A percentile compares a stretch with the other conserved stretches of the same genome.
These are phyloP conservation scores for Rhododendron ferrugineum DNA, from an alignment of 148 eudicot genomes.

Conservation along the genomic window DNA sequence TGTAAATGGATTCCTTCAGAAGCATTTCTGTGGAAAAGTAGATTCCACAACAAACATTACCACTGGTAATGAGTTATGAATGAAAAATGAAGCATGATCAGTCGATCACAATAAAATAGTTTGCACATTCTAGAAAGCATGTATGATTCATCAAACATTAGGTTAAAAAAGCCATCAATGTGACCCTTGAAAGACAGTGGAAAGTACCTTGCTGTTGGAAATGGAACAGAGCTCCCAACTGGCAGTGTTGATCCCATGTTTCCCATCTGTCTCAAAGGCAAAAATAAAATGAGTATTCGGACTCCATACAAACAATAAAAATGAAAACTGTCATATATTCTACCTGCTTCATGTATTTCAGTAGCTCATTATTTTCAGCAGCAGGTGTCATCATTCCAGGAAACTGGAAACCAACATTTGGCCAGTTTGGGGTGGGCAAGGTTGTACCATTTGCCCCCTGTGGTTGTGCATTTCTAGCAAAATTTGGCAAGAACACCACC, in stretches of 20 bases:
- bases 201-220: conserved; percentile 31
- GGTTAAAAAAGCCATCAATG: background rate
- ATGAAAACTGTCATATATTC: background rate
- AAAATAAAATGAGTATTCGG: background rate
- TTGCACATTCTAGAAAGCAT: too few species aligned
- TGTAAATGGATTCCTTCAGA: too few species aligned
- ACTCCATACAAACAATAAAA: background rate
- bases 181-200: background rate
- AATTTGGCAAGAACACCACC: conserved; percentile 46
- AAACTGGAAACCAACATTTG: conserved; percentile 65
- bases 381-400: conserved; percentile 60
- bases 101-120: too few species aligned
- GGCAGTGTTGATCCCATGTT: conserved; percentile 41
- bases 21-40: too few species aligned
- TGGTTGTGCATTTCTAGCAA: conserved; percentile 39
- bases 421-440: conserved; percentile 62
- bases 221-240: conserved; percentile 46
- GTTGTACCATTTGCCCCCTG: conserved; percentile 49
- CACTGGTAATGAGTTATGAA: too few species aligned
- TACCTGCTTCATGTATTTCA: conserved; percentile 78
- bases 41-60: too few species aligned
- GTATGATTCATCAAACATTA: too few species aligned
- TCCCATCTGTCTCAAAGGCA: conserved; percentile 41
- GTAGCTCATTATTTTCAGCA: conserved; percentile 54
- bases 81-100: too few species aligned